Conservation (phyloP, 176 grass and related monocot species). For the maize (Zea mays) region Zm-B73-REFERENCE-NAM-5.0 NC_050101.1:168223001-168223500, state of each 20-base stretch:
- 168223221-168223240: slow-evolving; percentile 11
- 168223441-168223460: slow-evolving; percentile 21
- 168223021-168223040: background rate
- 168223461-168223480: slow-evolving; percentile 51
- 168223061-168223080: background rate
- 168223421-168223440: slow-evolving; percentile 52
- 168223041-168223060: background rate
- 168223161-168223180: no score
- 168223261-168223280: no score
- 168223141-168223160: background rate
- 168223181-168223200: background rate
- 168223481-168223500: slow-evolving; percentile 54
- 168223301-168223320: no score
- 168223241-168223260: background rate
- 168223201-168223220: slow-evolving; percentile 29
- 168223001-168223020: slow-evolving; percentile 25
- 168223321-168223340: slow-evolving; percentile 1
- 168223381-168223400: slow-evolving; percentile 24
- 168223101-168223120: no score
- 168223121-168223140: slow-evolving; percentile 25
- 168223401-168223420: slow-evolving; percentile 28
- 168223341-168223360: slow-evolving; percentile 7
- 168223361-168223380: background rate
- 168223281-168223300: no score
- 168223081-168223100: slow-evolving; percentile 5